Evolutionary conservation across 2,329 filamentous ascomycete species (phyloP), one percentile per base, ranked within the genome.

Genomic region (Ophiostoma ips): DNA sequence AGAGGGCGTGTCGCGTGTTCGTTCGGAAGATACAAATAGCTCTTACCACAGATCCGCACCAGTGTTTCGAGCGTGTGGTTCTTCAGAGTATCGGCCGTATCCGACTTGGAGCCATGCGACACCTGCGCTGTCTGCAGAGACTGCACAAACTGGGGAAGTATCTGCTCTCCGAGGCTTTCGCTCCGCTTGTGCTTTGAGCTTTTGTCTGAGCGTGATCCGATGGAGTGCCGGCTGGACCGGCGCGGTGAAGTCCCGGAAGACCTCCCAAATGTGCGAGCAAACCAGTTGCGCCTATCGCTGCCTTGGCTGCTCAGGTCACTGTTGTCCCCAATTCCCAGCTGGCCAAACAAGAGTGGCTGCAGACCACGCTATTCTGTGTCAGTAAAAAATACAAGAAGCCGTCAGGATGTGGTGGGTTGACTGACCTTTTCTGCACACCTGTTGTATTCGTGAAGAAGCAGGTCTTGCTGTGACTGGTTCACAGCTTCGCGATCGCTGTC

Each of bases 41-140:
- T 81, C 59, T 76, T 77, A 35, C 81, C 80, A 55, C 77, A 79
- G 30, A 83, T 62, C 11, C 77, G 71, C 16, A 83, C 71, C 56
- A 84, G 70, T n/a, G 73, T 71, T 50, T 74, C 69, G 1, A 84
- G 63, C 48, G 73, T 71, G 54, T 75, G 66, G 40, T 68, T 66
- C 57, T 70, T 75, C 19, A 75, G 60, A 5, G 61, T 63, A 30
- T 54, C 50, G 1, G 37, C 31, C 44, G 74, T 71, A 50, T 68
- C 72, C 48, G 66, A 71, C 37, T 62, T 64, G 40, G 61, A 59
- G 13, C 68, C 63, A 11, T 30, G 15, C 9, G 24, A 9, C 8
- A 13, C 40, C 24, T 43, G 40, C 13, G 40, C 16, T 43, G 9
- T n/a, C 24, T 43, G 40, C 30, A 43, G 24, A 15, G 40, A 43